A percentile compares a stretch with the other conserved stretches of the same genome.
Evolutionary conservation across 768 basidiomycete genomes (phyloP).

Genomic region (Clavulina sp.): DNA sequence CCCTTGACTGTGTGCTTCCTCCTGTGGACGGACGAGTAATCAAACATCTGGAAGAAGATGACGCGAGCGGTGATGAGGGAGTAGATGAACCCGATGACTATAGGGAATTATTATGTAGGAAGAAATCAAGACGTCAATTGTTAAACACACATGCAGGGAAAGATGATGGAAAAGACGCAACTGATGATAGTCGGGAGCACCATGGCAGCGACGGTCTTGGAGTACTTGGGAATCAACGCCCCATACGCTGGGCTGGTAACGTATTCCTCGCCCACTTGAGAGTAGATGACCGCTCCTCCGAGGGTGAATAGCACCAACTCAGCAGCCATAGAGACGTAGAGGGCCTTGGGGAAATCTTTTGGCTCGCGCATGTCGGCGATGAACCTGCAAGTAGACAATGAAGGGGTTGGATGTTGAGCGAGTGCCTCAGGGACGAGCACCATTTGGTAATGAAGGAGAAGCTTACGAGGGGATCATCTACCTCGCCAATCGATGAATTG

Average conservation of each 20-base stretch:
- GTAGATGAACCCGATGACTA: neutral
- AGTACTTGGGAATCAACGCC: constrained; percentile 3
- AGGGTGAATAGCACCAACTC: constrained; percentile 15
- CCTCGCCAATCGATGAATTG: neutral
- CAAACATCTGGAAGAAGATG: constrained; percentile 16
- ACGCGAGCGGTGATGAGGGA: constrained; percentile 12
- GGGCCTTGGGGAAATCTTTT: constrained; percentile 15
- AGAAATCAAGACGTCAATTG: neutral
- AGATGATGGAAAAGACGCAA: constrained; percentile 2
- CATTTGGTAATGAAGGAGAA: neutral
- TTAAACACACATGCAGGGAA: constrained; percentile 6
- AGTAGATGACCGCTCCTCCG: constrained; percentile 14
- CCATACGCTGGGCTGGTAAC: constrained; percentile 12
- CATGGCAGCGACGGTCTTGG: constrained; percentile 13
- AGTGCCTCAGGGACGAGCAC: no score
- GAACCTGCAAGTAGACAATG: no score
- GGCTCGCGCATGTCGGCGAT: constrained; percentile 14
- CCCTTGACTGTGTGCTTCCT: constrained; percentile 13
- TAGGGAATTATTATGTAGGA: constrained; percentile 6
- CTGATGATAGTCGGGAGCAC: constrained; percentile 11
- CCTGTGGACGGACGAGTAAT: constrained; percentile 9
- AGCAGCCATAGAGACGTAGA: constrained; percentile 11
- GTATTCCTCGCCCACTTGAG: constrained; percentile 10
- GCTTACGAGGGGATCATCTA: neutral
- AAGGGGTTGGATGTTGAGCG: no score